Evolutionary conservation across 164 flowering plant genomes (phyloP), one percentile per base, ranked within the genome.

Genomic region (Vitis rupestris): DNA sequence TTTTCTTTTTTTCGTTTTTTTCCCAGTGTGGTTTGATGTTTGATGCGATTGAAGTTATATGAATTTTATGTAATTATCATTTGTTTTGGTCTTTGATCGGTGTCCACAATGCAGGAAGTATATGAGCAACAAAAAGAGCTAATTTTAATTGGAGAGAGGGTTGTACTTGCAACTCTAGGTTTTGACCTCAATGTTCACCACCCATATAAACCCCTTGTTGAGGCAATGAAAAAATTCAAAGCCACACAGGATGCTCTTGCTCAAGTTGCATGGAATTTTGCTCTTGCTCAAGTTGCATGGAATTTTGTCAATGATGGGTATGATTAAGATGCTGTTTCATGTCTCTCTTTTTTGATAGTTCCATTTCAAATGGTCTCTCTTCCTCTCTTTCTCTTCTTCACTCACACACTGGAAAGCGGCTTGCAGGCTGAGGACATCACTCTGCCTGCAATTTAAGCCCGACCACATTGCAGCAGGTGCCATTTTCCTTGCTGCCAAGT

Each of bases 271-370:
- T 23, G 27, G 27, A 23, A 23, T 23, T 23, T 23, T 23, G 27
- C 27, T 23, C 2, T 23, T 23, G 27, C 27, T 23, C 27, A 23
- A 23, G 27, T 23, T 75, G 97, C 97, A 52, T 90, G 94, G 97
- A 90, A 92, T 78, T 90, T 90, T 80, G 93, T 92, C 57, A 92
- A 90, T 76, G 94, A 88, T 83, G 93, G 97, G 97, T 92, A 87
- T 74, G 86, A 16, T 59, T 50, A 61, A 50, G 27, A 23, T 61
- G 52, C 27, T 68, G 2, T 44, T 58, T 73, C 27, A 23, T 23
- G 27, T 23, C 27, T 19, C 31, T n/a, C 47, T 56, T 64, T 50
- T 19, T 50, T 54, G 49, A 15, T 61, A 61, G 6, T 48, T 50
- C 63, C 13, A 17, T 51, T 65, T 65, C 69, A 15, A 27, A 29